phyloP scores from a whole-genome alignment of 2,329 filamentous ascomycete genomes.

The Dactylellina sp. region DNA sequence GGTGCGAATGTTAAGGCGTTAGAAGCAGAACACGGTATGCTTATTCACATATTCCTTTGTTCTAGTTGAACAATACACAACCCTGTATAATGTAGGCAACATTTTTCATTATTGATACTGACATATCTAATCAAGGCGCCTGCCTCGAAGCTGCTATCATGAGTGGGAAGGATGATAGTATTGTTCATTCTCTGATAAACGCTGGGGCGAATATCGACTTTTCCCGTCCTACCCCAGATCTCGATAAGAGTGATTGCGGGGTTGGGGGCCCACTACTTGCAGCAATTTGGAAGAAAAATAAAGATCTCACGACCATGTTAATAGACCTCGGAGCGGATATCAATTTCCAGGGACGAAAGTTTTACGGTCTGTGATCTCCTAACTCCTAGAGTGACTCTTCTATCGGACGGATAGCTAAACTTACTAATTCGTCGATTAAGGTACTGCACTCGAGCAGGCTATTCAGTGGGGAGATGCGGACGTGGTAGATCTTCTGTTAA shows the following conservation, averaged over 20 bases:
- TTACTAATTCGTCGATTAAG: constrained; percentile 11
- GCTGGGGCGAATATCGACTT: constrained; percentile 21
- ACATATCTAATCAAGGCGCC: constrained; percentile 5
- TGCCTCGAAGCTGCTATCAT: constrained; percentile 21
- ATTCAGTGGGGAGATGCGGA: not conserved
- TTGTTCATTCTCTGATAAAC: constrained; percentile 2
- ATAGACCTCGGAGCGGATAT: constrained; percentile 27
- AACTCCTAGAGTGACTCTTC: not conserved
- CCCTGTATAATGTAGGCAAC: no score
- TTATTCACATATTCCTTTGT: constrained; percentile 1
- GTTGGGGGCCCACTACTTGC: constrained; percentile 6
- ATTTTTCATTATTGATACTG: no score
- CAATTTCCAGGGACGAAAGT: not conserved
- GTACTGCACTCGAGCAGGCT: constrained; percentile 6
- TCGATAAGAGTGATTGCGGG: not conserved
- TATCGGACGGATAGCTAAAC: not conserved
- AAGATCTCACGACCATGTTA: constrained; percentile 12
- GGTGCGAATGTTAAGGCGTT: constrained; percentile 21
- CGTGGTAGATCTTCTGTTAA: constrained; percentile 20
- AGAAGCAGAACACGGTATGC: constrained; percentile 12
- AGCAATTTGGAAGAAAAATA: constrained; percentile 2
- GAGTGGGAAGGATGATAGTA: not conserved
- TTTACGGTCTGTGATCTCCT: constrained; percentile 1
- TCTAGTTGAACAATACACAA: no score
- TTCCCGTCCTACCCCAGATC: constrained; percentile 2